These are phyloP conservation scores for Hypocrella siamensis DNA, from an alignment of 2,329 filamentous ascomycete genomes.

Conservation along the genomic window DNA sequence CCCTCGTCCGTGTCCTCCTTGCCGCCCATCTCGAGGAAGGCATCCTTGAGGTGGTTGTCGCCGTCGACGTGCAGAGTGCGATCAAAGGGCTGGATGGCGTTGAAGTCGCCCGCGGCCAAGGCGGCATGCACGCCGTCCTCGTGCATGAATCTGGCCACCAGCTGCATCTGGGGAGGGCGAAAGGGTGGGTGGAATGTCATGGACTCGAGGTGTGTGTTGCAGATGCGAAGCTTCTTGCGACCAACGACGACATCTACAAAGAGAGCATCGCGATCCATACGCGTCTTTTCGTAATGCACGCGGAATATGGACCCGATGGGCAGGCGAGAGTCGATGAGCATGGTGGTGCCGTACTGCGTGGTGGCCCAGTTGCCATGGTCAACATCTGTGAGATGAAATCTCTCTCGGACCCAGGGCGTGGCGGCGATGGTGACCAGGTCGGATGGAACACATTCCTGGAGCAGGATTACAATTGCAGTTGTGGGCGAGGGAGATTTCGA, in stretches of 20 bases:
- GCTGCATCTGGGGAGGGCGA: conserved; percentile 30
- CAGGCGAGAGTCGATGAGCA: conserved; percentile 31
- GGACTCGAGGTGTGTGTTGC: conserved; percentile 43
- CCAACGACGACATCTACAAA: conserved; percentile 30
- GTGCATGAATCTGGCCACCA: conserved; percentile 26
- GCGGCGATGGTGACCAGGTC: conserved; percentile 28
- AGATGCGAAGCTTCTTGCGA: conserved; percentile 25
- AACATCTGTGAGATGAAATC: conserved; percentile 32
- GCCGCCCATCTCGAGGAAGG: conserved; percentile 34
- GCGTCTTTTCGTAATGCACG: conserved; percentile 30
- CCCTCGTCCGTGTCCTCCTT: conserved; percentile 32
- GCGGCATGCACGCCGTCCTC: conserved; percentile 18
- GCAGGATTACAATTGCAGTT: conserved; percentile 25
- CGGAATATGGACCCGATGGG: conserved; percentile 29
- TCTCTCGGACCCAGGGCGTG: conserved; percentile 28
- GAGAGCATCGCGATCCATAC: conserved; percentile 35
- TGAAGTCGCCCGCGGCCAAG: conserved; percentile 38
- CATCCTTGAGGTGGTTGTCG: conserved; percentile 34
- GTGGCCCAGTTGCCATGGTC: conserved; percentile 26
- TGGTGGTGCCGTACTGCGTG: conserved; percentile 34
- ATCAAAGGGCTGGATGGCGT: conserved; percentile 41
- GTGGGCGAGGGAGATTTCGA: conserved; percentile 1
- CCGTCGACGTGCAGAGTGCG: conserved; percentile 23
- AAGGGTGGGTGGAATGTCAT: conserved; percentile 29
- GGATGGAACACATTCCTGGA: conserved; percentile 31